A percentile compares a stretch with the other conserved stretches of the same genome.
phyloP scores from a whole-genome alignment of 1,284 basidiomycete genomes.

The Dichomitus squalens region DNA sequence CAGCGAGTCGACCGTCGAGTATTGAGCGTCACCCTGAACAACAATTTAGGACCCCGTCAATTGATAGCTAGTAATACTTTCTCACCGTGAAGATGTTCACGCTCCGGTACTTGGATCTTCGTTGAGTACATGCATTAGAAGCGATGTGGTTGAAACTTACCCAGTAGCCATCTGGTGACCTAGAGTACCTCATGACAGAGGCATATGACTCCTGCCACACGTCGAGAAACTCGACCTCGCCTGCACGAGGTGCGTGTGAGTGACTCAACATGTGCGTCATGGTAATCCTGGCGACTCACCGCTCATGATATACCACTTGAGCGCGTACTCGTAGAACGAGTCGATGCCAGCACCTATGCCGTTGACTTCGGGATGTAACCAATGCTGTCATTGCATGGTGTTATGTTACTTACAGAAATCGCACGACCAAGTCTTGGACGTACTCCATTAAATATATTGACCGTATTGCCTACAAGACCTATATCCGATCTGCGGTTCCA shows the following conservation, averaged over 20 bases:
- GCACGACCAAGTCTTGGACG: conserved; percentile 32
- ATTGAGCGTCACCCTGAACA: conserved; percentile 61
- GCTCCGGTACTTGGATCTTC: conserved; percentile 58
- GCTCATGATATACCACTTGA: conserved; percentile 89
- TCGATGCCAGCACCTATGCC: conserved; percentile 92
- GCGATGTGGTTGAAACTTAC: conserved; percentile 40
- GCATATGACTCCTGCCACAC: conserved; percentile 93
- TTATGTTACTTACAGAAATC: conserved; percentile 9
- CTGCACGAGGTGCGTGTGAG: conserved; percentile 40
- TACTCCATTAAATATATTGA: conserved; percentile 80
- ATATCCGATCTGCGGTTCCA: conserved; percentile 89
- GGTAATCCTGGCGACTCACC: conserved; percentile 52
- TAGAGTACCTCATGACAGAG: conserved; percentile 83
- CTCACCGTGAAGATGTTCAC: conserved; percentile 69
- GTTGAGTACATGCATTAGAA: not conserved
- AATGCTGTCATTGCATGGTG: conserved; percentile 44
- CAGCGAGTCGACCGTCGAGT: conserved; percentile 78
- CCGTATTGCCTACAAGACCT: conserved; percentile 85
- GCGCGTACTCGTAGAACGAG: conserved; percentile 91
- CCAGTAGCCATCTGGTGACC: conserved; percentile 86
- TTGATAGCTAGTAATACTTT: too few species aligned
- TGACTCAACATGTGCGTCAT: not conserved
- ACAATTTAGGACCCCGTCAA: not conserved
- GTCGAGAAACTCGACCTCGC: conserved; percentile 86
- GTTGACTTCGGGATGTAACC: conserved; percentile 74